A percentile compares a stretch with the other conserved stretches of the same genome.
Conservation (phyloP, 73 alveolate species). For the Paramecium sexaurelia region DNA sequence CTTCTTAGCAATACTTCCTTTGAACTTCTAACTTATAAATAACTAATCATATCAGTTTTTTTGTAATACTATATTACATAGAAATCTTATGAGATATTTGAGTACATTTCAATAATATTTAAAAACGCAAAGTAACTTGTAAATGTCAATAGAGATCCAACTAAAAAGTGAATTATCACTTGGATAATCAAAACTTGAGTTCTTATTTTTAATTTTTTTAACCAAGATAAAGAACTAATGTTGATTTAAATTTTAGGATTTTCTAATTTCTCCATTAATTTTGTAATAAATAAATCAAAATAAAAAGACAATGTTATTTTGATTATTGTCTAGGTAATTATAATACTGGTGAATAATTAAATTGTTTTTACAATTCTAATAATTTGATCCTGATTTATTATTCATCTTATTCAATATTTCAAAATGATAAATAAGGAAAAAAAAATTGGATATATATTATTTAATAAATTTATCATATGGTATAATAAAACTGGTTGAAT, state of each 20-base stretch:
- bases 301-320: no score
- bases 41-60: slow-evolving; percentile 1
- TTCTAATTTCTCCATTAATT: neutral
- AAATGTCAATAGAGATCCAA: neutral
- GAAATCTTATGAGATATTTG: neutral
- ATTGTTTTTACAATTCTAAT: no score
- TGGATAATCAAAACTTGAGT: neutral
- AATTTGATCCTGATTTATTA: neutral
- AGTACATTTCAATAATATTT: neutral
- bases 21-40: slow-evolving; percentile 28
- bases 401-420: neutral
- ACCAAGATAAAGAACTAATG: neutral
- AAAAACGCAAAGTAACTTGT: neutral
- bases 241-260: neutral
- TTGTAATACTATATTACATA: neutral
- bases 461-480: neutral
- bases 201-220: neutral
- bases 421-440: neutral
- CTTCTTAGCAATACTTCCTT: neutral
- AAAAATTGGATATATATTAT: neutral
- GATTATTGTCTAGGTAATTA: no score
- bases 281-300: no score
- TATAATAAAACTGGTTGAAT: no score
- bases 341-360: no score
- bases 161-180: neutral